Base-by-base conservation (phyloP, 805 yeast genomes). In the Lipomyces starkeyi region DNA sequence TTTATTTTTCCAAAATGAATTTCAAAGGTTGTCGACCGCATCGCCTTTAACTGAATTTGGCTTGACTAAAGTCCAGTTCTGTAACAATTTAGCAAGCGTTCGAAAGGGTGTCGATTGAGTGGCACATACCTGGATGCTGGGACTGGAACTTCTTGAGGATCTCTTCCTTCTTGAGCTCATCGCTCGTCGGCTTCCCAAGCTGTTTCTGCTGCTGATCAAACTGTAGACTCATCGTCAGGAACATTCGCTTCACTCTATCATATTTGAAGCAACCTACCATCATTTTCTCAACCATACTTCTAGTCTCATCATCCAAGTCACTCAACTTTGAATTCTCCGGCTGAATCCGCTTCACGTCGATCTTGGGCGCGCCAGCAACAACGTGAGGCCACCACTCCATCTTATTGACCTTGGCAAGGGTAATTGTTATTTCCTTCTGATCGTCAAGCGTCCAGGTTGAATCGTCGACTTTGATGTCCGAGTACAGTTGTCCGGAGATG, bases 371-470 rank as follows among this genome's bases (percentile, higher is more conserved):
- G 2, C 76, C 55, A 3, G 74, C 75, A 3, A 82, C 78, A 9
- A 83, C 83, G 66, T 79, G 83, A 22, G 84, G 84, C 85, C 85
- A 82, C 85, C 85, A 83, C 62, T 82, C 82, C 62, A 74, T 73
- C 59, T 76, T 71, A 71, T 77, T 78, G 56, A 60, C 58, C 71
- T 82, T 82, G 47, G 80, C 82, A 20, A 82, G 73, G 8, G 79
- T 75, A 22, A 82, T 68, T 9, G 74, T 69, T 29, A 82, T 75
- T 67, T 78, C 82, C 49, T 71, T 73, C 58, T 75, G 76, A 63
- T 82, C 84, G 25, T 76, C 80, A 3, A 83, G 74, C 3, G 82
- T 74, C 85, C 85, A 82, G 1, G 83, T 80, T 11, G 79, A 77
- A 32, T 77, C 83, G 49, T 71, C 74, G 22, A 78, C 71, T 1